Percentiles rank a stretch among this genome's conserved stretches.
Conservation (phyloP, 805 yeast genomes). For the Starmera quercuum region DNA sequence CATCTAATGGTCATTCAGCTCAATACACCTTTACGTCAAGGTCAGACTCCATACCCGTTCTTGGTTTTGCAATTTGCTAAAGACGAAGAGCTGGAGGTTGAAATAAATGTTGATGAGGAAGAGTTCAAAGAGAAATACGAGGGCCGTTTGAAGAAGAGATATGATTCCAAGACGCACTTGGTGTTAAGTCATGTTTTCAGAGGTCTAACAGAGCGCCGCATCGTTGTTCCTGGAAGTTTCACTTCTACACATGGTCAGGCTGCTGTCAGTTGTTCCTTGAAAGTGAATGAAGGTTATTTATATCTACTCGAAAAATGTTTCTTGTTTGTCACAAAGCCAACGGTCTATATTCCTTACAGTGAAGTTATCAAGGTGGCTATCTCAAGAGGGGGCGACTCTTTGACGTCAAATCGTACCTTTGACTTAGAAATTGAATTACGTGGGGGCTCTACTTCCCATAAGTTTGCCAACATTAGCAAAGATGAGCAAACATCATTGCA, state of each 20-base stretch:
- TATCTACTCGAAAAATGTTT: slow-evolving; percentile 91
- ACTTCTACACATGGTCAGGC: slow-evolving; percentile 70
- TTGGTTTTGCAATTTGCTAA: slow-evolving; percentile 81
- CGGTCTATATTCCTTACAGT: slow-evolving; percentile 79
- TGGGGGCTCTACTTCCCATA: slow-evolving; percentile 60
- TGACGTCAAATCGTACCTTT: slow-evolving; percentile 77
- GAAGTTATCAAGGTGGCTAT: slow-evolving; percentile 74
- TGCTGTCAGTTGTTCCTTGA: slow-evolving; percentile 85
- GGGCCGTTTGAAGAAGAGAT: slow-evolving; percentile 62
- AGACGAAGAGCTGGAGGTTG: slow-evolving; percentile 89
- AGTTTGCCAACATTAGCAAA: slow-evolving; percentile 81
- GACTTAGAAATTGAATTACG: slow-evolving; percentile 77
- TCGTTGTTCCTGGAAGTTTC: slow-evolving; percentile 79
- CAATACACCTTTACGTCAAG: slow-evolving; percentile 96
- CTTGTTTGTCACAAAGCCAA: slow-evolving; percentile 88
- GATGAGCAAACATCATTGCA: slow-evolving; percentile 84
- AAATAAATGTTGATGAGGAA: slow-evolving; percentile 74
- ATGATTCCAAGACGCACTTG: slow-evolving; percentile 78
- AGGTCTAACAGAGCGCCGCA: slow-evolving; percentile 83
- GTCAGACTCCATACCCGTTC: slow-evolving; percentile 94
- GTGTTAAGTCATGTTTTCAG: slow-evolving; percentile 84
- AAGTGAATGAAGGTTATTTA: slow-evolving; percentile 91
- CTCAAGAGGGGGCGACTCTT: slow-evolving; percentile 81
- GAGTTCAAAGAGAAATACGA: slow-evolving; percentile 73
- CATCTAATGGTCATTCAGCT: slow-evolving; percentile 84